Conservation (phyloP, 2,329 filamentous ascomycete genomes). For the Nothophaeocryptopus gaeumannii region DNA sequence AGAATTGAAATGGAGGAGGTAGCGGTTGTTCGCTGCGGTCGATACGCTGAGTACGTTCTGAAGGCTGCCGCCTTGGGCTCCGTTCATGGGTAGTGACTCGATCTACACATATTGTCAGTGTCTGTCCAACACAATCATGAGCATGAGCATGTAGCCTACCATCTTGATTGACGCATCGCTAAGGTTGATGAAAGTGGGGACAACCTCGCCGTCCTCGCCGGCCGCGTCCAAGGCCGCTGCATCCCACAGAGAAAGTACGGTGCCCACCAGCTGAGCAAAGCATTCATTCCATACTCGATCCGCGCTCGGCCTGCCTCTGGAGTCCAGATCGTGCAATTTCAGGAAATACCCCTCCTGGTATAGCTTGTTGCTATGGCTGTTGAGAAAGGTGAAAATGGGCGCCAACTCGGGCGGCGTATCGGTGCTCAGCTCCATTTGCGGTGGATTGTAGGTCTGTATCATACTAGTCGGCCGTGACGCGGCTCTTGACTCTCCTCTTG, state of each 20-base stretch:
- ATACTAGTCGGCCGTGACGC: constrained; percentile 77
- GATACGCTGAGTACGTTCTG: constrained; percentile 96
- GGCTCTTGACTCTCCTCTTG: constrained; percentile 48
- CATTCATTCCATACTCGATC: constrained; percentile 94
- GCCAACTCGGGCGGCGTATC: constrained; percentile 90
- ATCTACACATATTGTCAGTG: constrained; percentile 31
- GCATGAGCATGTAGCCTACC: constrained; percentile 45
- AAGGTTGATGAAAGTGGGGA: constrained; percentile 92
- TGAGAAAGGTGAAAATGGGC: constrained; percentile 90
- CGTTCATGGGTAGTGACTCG: constrained; percentile 79
- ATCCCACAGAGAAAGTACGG: constrained; percentile 93
- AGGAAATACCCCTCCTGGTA: constrained; percentile 98
- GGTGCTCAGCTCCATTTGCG: constrained; percentile 76
- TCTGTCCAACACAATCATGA: background rate
- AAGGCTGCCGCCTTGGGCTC: constrained; percentile 71
- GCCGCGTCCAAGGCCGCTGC: constrained; percentile 85
- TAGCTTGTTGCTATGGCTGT: constrained; percentile 91
- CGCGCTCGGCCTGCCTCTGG: constrained; percentile 77
- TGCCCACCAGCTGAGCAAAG: constrained; percentile 94
- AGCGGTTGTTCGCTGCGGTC: constrained; percentile 92
- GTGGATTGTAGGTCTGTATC: constrained; percentile 79
- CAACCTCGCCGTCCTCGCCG: constrained; percentile 77
- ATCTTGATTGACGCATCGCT: constrained; percentile 98
- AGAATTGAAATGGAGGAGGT: constrained; percentile 93
- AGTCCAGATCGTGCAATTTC: constrained; percentile 92